phyloP scores from a whole-genome alignment of 2,329 filamentous ascomycete genomes.

The Colletotrichum paranaense region DNA sequence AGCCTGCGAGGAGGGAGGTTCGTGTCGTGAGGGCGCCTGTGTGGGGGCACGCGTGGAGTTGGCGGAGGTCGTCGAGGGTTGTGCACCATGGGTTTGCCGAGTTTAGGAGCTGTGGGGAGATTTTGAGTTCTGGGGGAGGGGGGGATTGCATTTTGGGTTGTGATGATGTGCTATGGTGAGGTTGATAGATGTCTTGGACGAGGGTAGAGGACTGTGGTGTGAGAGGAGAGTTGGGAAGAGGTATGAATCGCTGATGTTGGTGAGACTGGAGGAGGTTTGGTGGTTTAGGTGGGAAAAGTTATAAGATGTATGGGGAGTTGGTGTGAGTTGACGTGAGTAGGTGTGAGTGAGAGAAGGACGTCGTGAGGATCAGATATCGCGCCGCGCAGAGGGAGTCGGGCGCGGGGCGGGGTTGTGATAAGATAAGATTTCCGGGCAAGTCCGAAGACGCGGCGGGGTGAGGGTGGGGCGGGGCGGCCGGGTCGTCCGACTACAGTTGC shows the following conservation, averaged over 20 bases:
- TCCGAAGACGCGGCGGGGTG: neutral
- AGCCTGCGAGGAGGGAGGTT: conserved; percentile 74
- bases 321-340: neutral
- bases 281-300: neutral
- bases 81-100: conserved; percentile 83
- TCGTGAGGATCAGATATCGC: neutral
- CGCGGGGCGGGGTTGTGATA: neutral
- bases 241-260: neutral
- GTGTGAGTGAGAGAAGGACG: neutral
- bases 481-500: neutral
- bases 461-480: neutral
- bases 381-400: neutral
- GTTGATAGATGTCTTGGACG: neutral
- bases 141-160: conserved; percentile 21
- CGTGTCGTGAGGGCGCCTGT: conserved; percentile 82
- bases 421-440: conserved; percentile 4
- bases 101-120: conserved; percentile 77
- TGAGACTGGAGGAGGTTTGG: neutral
- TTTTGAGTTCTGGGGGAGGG: conserved; percentile 49
- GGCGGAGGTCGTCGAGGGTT: conserved; percentile 67
- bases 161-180: neutral
- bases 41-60: conserved; percentile 68
- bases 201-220: neutral
- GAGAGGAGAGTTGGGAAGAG: neutral
- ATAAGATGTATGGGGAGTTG: neutral